A percentile compares a stretch with the other conserved stretches of the same genome.
These are phyloP conservation scores for Botrytis paeoniae DNA, from an alignment of 2,329 filamentous ascomycete species.

Conservation along the genomic window DNA sequence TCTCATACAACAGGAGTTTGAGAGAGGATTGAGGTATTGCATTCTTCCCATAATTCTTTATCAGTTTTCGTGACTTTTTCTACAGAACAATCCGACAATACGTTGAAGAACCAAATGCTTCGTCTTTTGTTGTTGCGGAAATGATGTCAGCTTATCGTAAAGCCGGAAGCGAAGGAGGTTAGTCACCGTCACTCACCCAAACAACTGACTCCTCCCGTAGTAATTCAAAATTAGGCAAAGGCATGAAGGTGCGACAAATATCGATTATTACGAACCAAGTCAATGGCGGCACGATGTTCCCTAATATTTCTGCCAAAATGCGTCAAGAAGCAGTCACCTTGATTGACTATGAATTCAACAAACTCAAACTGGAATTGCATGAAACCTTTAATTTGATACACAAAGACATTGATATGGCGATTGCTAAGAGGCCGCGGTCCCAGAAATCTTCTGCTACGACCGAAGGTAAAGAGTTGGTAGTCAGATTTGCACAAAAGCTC, in stretches of 20 bases:
- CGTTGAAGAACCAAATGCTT: background rate
- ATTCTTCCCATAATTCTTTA: background rate
- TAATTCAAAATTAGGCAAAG: background rate
- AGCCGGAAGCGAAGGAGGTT: background rate
- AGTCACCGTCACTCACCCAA: background rate
- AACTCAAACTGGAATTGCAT: background rate
- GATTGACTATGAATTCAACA: background rate
- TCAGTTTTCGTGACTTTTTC: background rate
- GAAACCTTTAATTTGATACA: background rate
- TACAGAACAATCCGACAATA: background rate
- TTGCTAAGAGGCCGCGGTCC: background rate
- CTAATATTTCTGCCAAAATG: background rate
- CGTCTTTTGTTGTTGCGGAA: background rate
- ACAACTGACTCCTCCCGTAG: background rate
- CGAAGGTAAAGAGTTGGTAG: background rate
- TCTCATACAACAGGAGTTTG: background rate
- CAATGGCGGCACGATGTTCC: background rate
- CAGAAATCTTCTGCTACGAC: background rate
- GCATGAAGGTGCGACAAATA: background rate
- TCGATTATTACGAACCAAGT: background rate
- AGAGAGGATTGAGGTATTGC: background rate
- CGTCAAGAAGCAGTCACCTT: background rate
- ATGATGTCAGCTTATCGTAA: background rate
- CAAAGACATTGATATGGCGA: background rate
- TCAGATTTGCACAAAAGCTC: background rate